Evolutionary conservation across 164 flowering plant genomes (phyloP), one percentile per base, ranked within the genome.

Genomic region (Litsea cubeba): DNA sequence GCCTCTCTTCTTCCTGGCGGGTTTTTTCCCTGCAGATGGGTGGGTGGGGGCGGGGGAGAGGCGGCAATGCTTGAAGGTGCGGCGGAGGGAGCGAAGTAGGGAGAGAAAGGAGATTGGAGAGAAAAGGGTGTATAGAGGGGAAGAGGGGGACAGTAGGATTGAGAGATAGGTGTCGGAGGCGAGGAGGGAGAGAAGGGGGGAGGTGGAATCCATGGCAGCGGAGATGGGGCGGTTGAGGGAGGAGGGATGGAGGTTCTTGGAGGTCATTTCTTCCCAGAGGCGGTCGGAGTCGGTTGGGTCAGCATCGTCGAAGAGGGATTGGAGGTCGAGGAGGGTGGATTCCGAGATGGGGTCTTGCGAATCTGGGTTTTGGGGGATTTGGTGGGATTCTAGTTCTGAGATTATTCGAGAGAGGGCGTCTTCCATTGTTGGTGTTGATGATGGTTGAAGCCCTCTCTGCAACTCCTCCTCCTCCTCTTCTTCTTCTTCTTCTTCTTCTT

Each of bases 111-210:
- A 80, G 74, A 96, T 74, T 12, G 97, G 99, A 6, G 87, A 85
- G 84, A 96, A 96, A 57, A 93, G 83, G 30, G 97, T 86, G 77
- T 91, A 89, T 46, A 90, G 90, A 1, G 99, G 99, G 24, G 94
- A 84, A 51, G 86, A 86, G 1, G 92, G 89, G 64, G 86, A 82
- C 40, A 91, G 85, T 23, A 96, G 83, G 23, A 92, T 76, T 7
- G 90, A 84, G 26, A 96, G 87, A 76, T 92, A 96, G 14, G 84
- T 83, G 12, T 86, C 82, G 35, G 95, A 84, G 32, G 97, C 91
- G 26, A 76, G 77, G 15, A 96, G 81, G 1, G 97, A 78, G 68
- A 78, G 62, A 54, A 66, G 72, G 60, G 78, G 58, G 40, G 76
- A 28, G 8, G 77, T 78, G 0, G 87, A 83, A 51, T 94, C 98